Percentiles rank a stretch among this genome's conserved stretches.
Evolutionary conservation across 2,329 filamentous ascomycete species (phyloP).

Genomic region (Coleophoma eucalyptorum): DNA sequence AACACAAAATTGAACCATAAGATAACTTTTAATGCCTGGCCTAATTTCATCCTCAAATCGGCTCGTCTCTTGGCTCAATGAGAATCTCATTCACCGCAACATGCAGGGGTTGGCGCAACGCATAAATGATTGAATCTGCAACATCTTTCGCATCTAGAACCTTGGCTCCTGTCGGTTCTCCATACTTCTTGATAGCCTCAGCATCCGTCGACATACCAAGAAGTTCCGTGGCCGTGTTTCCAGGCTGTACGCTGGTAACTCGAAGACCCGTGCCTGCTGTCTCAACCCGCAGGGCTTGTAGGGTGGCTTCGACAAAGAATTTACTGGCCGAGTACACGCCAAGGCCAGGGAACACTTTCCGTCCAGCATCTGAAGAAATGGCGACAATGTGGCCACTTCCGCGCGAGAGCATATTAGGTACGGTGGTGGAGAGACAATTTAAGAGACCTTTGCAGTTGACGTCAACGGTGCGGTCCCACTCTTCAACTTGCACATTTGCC

Average conservation of each 20-base stretch:
- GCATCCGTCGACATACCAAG: constrained; percentile 70
- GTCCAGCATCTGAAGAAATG: constrained; percentile 77
- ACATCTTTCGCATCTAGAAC: constrained; percentile 73
- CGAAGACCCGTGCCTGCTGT: constrained; percentile 70
- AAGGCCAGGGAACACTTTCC: constrained; percentile 77
- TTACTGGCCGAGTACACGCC: constrained; percentile 82
- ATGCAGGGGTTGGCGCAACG: constrained; percentile 68
- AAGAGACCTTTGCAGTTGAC: constrained; percentile 84
- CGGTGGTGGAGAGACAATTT: constrained; percentile 64
- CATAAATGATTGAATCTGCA: constrained; percentile 69
- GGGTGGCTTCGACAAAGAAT: constrained; percentile 79
- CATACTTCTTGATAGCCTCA: constrained; percentile 76
- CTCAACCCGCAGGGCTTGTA: constrained; percentile 73
- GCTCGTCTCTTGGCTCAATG: constrained; percentile 74
- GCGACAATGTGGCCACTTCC: constrained; percentile 71
- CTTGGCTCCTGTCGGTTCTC: constrained; percentile 70
- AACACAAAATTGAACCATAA: no score
- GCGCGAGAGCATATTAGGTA: constrained; percentile 69
- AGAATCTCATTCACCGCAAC: constrained; percentile 78
- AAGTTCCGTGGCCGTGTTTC: constrained; percentile 71
- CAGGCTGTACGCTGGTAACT: constrained; percentile 73
- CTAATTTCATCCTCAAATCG: constrained; percentile 47
- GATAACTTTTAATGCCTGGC: no score
- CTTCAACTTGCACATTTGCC: constrained; percentile 67
- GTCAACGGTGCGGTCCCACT: constrained; percentile 80